phyloP scores from a whole-genome alignment of 2,329 filamentous ascomycete species.

The Trichoderma atroviride region DNA sequence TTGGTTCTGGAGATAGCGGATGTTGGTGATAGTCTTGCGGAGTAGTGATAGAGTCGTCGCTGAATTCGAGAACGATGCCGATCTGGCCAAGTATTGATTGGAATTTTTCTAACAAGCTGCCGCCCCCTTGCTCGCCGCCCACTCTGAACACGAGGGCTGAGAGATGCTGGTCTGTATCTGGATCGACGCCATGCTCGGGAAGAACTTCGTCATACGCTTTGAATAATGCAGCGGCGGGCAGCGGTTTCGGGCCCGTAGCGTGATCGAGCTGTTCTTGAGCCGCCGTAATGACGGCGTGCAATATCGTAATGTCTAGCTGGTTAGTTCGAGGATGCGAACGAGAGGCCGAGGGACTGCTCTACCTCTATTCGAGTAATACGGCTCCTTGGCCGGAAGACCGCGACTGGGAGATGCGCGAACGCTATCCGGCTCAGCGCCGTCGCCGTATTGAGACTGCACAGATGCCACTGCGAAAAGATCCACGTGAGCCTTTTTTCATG shows the following conservation, averaged over 20 bases:
- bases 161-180: constrained; percentile 74
- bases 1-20: constrained; percentile 32
- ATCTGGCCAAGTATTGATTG: constrained; percentile 67
- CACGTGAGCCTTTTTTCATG: not conserved
- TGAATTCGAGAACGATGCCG: constrained; percentile 71
- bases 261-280: constrained; percentile 66
- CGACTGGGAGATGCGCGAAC: constrained; percentile 36
- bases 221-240: constrained; percentile 78
- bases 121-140: constrained; percentile 63
- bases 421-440: constrained; percentile 35
- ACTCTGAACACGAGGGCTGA: constrained; percentile 80
- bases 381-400: constrained; percentile 37
- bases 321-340: not conserved
- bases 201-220: constrained; percentile 77
- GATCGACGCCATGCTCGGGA: constrained; percentile 67
- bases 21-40: constrained; percentile 31
- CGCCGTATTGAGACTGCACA: constrained; percentile 34
- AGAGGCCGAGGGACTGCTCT: not conserved
- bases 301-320: constrained; percentile 71
- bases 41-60: constrained; percentile 40
- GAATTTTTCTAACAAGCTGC: constrained; percentile 69
- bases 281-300: constrained; percentile 74
- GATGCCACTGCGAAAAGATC: constrained; percentile 33
- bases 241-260: constrained; percentile 61
- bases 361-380: constrained; percentile 66